Evolutionary conservation across 2,329 filamentous ascomycete genomes (phyloP).

Genomic region (Phoma herbarum): DNA sequence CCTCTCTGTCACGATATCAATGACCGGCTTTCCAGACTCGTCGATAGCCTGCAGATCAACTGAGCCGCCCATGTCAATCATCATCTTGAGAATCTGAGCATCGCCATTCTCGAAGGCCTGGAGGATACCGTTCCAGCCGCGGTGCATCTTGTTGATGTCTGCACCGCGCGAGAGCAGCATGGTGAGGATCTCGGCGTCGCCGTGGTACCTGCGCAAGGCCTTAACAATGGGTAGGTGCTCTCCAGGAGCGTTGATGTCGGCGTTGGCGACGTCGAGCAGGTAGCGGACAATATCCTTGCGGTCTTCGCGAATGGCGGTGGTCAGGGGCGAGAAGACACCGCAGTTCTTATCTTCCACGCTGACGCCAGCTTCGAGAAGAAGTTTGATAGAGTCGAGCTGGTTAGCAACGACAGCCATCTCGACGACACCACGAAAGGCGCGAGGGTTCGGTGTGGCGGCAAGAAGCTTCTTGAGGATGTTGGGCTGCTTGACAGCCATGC

Average conservation of each 20-base stretch:
- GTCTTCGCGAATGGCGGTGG: constrained; percentile 71
- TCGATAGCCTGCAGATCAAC: constrained; percentile 44
- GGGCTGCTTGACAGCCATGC: constrained; percentile 72
- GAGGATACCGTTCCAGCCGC: constrained; percentile 48
- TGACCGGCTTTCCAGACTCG: constrained; percentile 41
- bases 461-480: constrained; percentile 68
- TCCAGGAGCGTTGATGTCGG: constrained; percentile 72
- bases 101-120: constrained; percentile 50
- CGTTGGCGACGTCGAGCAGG: constrained; percentile 68
- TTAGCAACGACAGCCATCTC: constrained; percentile 73
- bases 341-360: constrained; percentile 76
- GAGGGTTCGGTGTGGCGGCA: constrained; percentile 63
- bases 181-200: constrained; percentile 69
- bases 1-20: constrained; percentile 48
- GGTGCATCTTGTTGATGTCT: constrained; percentile 68
- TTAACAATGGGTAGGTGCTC: constrained; percentile 78
- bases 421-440: constrained; percentile 71
- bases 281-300: constrained; percentile 68
- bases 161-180: constrained; percentile 70
- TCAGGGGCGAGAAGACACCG: constrained; percentile 75
- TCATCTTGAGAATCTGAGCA: constrained; percentile 42
- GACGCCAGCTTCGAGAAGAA: constrained; percentile 70
- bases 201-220: constrained; percentile 67
- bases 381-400: constrained; percentile 72
- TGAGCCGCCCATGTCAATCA: constrained; percentile 47